Conservation (phyloP, 78 protist species). For the Planoprotostelium fungivorum region DNA sequence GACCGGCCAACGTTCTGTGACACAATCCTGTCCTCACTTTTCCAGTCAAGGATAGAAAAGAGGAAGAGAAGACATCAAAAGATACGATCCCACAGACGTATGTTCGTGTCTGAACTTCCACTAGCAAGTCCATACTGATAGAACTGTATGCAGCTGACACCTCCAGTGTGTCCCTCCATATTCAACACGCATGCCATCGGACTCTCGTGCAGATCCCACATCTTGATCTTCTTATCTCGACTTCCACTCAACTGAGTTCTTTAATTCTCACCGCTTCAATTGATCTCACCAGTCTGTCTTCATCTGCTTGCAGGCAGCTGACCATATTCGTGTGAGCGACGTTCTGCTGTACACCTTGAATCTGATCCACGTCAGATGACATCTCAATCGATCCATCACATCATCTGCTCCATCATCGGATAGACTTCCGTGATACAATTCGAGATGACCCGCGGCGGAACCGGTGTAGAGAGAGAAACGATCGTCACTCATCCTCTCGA, state of each 20-base stretch:
- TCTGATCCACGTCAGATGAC: background rate
- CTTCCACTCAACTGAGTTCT: background rate
- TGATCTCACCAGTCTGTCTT: background rate
- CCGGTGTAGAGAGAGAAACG: background rate
- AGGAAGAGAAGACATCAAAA: too few species aligned
- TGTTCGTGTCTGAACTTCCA: background rate
- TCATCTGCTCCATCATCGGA: background rate
- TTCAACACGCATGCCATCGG: too few species aligned
- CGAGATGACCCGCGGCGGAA: background rate
- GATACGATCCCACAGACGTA: background rate
- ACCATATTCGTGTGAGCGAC: background rate
- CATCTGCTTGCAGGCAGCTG: background rate
- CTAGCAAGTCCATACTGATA: background rate
- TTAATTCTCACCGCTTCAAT: background rate
- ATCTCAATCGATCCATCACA: background rate
- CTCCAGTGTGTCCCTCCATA: background rate
- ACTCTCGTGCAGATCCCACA: background rate
- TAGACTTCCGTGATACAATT: background rate
- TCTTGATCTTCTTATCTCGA: background rate
- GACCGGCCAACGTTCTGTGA: background rate
- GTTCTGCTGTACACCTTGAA: background rate
- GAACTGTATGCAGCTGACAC: background rate
- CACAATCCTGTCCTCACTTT: background rate
- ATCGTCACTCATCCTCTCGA: background rate
- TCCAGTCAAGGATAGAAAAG: too few species aligned